A percentile compares a stretch with the other conserved stretches of the same genome.
Evolutionary conservation across 805 yeast species (phyloP).

Genomic region (Clavispora vitiphila): DNA sequence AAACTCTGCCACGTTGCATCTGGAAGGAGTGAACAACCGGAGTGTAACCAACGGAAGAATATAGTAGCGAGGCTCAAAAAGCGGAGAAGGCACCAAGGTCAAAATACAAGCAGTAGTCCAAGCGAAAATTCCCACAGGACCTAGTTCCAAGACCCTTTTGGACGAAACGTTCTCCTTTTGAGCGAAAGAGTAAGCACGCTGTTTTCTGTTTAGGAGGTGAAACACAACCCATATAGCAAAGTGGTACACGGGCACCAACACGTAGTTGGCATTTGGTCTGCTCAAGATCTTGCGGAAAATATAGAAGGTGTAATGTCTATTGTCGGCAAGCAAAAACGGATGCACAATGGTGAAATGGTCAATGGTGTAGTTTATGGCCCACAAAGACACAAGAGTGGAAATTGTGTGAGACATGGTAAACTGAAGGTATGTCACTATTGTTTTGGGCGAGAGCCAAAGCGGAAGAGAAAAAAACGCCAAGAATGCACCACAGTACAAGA

Average conservation of each 20-base stretch:
- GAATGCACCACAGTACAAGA: slow-evolving; percentile 72
- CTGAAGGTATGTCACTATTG: slow-evolving; percentile 36
- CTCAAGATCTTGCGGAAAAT: slow-evolving; percentile 65
- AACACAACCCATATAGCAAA: slow-evolving; percentile 39
- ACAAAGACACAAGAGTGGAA: slow-evolving; percentile 10
- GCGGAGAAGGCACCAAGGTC: slow-evolving; percentile 82
- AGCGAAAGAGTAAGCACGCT: too few relatives aligned
- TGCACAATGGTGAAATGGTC: slow-evolving; percentile 69
- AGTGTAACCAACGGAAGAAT: slow-evolving; percentile 75
- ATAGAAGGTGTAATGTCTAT: slow-evolving; percentile 90
- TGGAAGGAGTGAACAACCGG: slow-evolving; percentile 51
- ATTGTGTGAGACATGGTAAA: slow-evolving; percentile 21
- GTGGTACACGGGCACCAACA: slow-evolving; percentile 66
- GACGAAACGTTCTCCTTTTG: too few relatives aligned
- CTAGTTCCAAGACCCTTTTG: slow-evolving; percentile 14
- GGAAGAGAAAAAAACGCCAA: slow-evolving; percentile 67
- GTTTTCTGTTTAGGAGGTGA: slow-evolving; percentile 5
- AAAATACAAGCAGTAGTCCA: slow-evolving; percentile 48
- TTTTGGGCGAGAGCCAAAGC: slow-evolving; percentile 52
- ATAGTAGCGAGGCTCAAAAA: slow-evolving; percentile 91
- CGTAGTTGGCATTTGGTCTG: slow-evolving; percentile 41
- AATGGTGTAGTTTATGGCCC: slow-evolving; percentile 42
- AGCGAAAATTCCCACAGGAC: slow-evolving; percentile 41
- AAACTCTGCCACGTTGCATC: slow-evolving; percentile 44
- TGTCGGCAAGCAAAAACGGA: slow-evolving; percentile 90